Base-by-base conservation (phyloP, 2,329 filamentous ascomycete genomes). In the Aureobasidium sp. region DNA sequence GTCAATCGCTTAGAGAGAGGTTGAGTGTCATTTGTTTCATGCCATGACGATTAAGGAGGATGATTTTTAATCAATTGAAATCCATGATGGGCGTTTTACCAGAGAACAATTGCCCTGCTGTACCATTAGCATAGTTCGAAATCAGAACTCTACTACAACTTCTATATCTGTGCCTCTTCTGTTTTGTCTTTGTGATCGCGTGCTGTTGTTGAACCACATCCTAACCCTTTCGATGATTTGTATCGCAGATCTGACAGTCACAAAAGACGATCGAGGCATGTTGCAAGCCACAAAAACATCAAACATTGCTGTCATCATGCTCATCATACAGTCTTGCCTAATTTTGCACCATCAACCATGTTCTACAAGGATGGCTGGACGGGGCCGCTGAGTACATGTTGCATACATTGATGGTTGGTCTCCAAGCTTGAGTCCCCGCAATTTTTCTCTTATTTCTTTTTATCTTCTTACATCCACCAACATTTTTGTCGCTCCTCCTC, bases 1-100 rank as follows among this genome's bases (percentile, higher is more conserved):
- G 68, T 42, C 40, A 71, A 60, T 69, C 42, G 55, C 55, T 58
- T 58, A 40, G 42, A 38, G 55, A 58, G 38, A 49, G 53, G 38
- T 35, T 45, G 29, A 42, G 55, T 58, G 29, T 58, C n/a, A 31
- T 58, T 58, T 49, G 31, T 58, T 47, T 58, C 55, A 58, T 58
- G 55, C 55, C 40, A 49, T 58, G 55, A 58, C 35, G 55, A 58
- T 58, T 49, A 47, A 38, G 55, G 43, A 58, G 55, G 55, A 58
- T 58, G 55, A 58, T 19, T 58, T 57, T 58, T 47, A 49, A 47
- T 49, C 55, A 38, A 58, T 37, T 57, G 15, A 57, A 46, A 7
- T 40, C 55, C 31, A 29, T 29, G n/a, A 49, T 29, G 55, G 55
- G 55, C 55, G 55, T 58, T 58, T 49, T 29, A 58, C 31, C 55